phyloP scores from a whole-genome alignment of 352 stramenopile genomes.

The Globisporangium orthogonon region DNA sequence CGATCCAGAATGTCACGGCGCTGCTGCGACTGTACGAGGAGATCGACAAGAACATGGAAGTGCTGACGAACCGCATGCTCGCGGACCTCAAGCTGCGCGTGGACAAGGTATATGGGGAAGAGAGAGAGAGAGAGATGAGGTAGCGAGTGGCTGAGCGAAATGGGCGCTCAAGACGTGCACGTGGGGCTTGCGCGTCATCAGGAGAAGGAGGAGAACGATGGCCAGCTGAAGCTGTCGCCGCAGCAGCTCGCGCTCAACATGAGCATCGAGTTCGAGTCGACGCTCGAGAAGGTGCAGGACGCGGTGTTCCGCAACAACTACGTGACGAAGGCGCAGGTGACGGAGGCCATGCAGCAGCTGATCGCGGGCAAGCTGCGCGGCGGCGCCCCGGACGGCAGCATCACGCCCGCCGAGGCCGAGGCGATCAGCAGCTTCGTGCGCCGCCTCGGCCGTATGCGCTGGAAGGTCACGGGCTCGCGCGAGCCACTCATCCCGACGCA shows the following conservation, averaged over 20 bases:
- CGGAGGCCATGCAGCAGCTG: conserved; percentile 60
- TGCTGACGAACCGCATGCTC: conserved; percentile 63
- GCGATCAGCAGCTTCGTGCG: conserved; percentile 67
- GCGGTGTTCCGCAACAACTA: conserved; percentile 83
- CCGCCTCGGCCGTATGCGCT: conserved; percentile 62
- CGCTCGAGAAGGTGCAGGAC: conserved; percentile 76
- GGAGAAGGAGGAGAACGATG: conserved; percentile 34
- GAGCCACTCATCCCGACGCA: conserved; percentile 57
- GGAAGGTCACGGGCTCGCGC: conserved; percentile 75
- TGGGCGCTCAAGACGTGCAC: too few relatives aligned
- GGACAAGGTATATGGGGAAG: conserved; percentile 13
- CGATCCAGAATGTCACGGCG: conserved; percentile 63
- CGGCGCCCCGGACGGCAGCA: conserved; percentile 36
- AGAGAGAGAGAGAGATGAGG: too few relatives aligned
- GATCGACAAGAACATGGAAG: conserved; percentile 83
- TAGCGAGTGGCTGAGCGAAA: too few relatives aligned
- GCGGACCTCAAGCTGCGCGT: conserved; percentile 53
- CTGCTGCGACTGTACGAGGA: conserved; percentile 73
- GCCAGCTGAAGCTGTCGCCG: conserved; percentile 38
- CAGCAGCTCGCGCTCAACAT: conserved; percentile 77
- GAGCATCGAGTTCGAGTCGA: conserved; percentile 77
- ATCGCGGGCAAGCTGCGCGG: conserved; percentile 48
- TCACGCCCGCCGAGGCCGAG: conserved; percentile 58
- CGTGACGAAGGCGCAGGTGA: conserved; percentile 72
- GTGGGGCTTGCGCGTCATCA: background rate